Evolutionary conservation across 352 stramenopile species (phyloP).

Genomic region (Sclerospora graminicola): DNA sequence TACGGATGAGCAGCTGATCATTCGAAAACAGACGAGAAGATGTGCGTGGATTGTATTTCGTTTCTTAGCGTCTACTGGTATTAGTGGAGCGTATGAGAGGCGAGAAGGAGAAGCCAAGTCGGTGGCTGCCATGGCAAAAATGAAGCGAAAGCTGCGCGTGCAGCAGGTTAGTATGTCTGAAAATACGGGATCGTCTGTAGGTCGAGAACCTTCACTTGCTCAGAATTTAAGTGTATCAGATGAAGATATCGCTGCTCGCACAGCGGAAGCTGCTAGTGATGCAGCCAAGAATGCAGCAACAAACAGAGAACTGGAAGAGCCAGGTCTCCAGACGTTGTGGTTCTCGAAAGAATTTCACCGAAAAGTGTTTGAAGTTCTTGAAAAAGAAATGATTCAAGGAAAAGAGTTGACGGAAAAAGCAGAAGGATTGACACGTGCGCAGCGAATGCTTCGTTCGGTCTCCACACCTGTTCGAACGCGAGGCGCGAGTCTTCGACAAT

Average conservation of each 20-base stretch:
- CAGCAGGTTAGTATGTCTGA: constrained; percentile 23
- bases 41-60: constrained; percentile 80
- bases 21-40: constrained; percentile 53
- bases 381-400: constrained; percentile 64
- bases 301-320: constrained; percentile 61
- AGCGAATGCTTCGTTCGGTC: constrained; percentile 73
- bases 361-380: constrained; percentile 81
- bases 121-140: constrained; percentile 53
- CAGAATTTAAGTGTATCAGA: constrained; percentile 30
- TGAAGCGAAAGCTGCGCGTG: constrained; percentile 56
- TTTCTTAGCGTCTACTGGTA: constrained; percentile 59
- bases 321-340: constrained; percentile 72
- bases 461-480: constrained; percentile 67
- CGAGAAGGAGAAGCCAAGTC: constrained; percentile 63
- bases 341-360: constrained; percentile 82
- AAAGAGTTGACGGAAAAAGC: constrained; percentile 60
- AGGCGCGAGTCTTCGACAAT: constrained; percentile 30
- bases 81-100: constrained; percentile 59
- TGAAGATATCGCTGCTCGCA: constrained; percentile 43
- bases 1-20: constrained; percentile 57
- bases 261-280: constrained; percentile 67
- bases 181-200: constrained; percentile 7
- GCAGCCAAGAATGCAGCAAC: constrained; percentile 67
- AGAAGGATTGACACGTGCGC: constrained; percentile 64
- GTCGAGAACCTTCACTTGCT: constrained; percentile 4